Evolutionary conservation across 495 filamentous ascomycete species (phyloP).

Genomic region (Thermothielavioides terrestris): DNA sequence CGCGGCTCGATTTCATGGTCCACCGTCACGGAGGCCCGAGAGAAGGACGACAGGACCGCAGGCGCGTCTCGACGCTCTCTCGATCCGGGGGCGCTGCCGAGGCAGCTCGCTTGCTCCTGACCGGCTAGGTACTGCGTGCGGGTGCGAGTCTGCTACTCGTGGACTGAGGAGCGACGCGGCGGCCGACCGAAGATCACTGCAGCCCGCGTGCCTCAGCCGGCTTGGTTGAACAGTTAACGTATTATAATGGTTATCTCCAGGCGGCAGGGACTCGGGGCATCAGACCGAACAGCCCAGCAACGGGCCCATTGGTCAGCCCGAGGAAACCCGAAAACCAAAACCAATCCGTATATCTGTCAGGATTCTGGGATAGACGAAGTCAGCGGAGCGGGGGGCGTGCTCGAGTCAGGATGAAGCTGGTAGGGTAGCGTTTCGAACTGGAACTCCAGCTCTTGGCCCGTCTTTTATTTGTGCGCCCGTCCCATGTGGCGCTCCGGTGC

Average conservation of each 20-base stretch:
- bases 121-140: too few species aligned
- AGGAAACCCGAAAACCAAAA: neutral
- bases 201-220: too few species aligned
- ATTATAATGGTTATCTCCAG: neutral
- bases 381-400: constrained; percentile 1
- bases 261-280: constrained; percentile 3
- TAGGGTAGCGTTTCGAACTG: neutral
- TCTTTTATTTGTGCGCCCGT: too few species aligned
- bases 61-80: constrained; percentile 3
- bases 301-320: constrained; percentile 13
- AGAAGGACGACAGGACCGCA: constrained; percentile 4
- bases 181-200: constrained; percentile 1
- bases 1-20: constrained; percentile 7
- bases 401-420: too few species aligned
- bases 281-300: neutral
- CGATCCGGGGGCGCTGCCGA: neutral
- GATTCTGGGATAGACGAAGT: neutral
- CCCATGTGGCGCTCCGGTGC: too few species aligned
- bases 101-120: neutral
- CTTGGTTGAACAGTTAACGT: too few species aligned
- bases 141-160: too few species aligned
- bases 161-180: neutral
- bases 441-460: too few species aligned
- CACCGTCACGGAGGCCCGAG: constrained; percentile 18
- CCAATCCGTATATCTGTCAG: neutral